These are phyloP conservation scores for Oxyria digyna DNA, from an alignment of 148 eudicot species.

Conservation along the genomic window DNA sequence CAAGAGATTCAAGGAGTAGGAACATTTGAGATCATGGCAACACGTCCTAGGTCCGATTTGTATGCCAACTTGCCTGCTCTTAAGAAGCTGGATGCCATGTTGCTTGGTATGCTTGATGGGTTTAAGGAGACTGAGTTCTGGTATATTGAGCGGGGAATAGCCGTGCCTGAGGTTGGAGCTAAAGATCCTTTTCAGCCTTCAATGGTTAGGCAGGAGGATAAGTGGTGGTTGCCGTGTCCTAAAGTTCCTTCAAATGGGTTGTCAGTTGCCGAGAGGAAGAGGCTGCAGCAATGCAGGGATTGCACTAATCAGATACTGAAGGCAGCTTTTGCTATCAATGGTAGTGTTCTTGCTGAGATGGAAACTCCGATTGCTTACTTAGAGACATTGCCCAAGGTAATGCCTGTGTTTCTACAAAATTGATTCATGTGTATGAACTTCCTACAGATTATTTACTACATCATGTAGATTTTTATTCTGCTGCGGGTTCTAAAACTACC, in stretches of 20 bases:
- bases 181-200: conserved; percentile 18
- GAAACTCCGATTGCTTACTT: conserved; percentile 79
- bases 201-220: conserved; percentile 52
- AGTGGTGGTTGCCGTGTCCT: conserved; percentile 97
- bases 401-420: background rate
- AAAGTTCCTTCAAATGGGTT: conserved; percentile 67
- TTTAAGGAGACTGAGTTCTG: conserved; percentile 72
- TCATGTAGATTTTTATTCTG: background rate
- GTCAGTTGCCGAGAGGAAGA: conserved; percentile 74
- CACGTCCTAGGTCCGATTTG: conserved; percentile 15
- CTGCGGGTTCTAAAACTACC: background rate
- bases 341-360: conserved; percentile 85
- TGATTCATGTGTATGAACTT: background rate
- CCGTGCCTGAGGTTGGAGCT: conserved; percentile 32
- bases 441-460: background rate
- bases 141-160: conserved; percentile 51
- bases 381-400: conserved; percentile 86
- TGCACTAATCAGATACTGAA: conserved; percentile 88
- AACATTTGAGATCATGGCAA: conserved; percentile 18
- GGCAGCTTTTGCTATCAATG: conserved; percentile 93
- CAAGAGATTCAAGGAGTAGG: conserved; percentile 18
- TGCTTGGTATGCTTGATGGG: conserved; percentile 36
- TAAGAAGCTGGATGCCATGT: conserved; percentile 18
- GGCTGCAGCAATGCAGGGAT: conserved; percentile 76
- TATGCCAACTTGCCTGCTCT: conserved; percentile 19